These are phyloP conservation scores for Themeda triandra DNA, from an alignment of 176 grass and related monocot species.

Conservation along the genomic window DNA sequence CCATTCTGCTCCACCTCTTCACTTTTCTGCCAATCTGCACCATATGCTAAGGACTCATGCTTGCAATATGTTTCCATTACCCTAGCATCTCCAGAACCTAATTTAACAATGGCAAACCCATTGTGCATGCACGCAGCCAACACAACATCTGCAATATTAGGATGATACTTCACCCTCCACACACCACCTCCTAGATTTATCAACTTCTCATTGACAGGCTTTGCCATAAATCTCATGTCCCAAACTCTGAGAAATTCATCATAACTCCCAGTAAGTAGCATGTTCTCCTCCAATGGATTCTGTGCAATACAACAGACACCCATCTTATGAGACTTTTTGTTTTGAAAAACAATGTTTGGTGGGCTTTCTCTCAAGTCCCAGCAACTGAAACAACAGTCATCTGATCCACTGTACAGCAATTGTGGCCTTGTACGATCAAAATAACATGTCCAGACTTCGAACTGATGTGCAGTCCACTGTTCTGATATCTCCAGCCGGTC, in stretches of 20 bases:
- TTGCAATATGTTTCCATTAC: constrained; percentile 78
- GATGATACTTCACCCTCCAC: constrained; percentile 94
- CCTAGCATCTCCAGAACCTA: constrained; percentile 38
- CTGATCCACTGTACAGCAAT: constrained; percentile 79
- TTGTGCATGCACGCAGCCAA: constrained; percentile 96
- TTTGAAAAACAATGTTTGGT: constrained; percentile 48
- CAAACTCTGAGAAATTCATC: constrained; percentile 93
- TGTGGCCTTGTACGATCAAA: constrained; percentile 65
- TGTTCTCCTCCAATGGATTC: constrained; percentile 54
- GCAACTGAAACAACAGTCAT: constrained; percentile 85
- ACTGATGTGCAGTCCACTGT: constrained; percentile 79
- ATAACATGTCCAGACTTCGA: constrained; percentile 84
- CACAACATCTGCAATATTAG: constrained; percentile 47
- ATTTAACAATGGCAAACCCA: constrained; percentile 75
- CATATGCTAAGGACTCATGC: constrained; percentile 91
- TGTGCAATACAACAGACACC: constrained; percentile 85
- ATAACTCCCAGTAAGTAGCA: constrained; percentile 84
- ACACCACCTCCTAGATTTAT: constrained; percentile 89
- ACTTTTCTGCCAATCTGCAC: constrained; percentile 85
- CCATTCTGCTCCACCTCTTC: constrained; percentile 19
- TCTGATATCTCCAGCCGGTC: constrained; percentile 57
- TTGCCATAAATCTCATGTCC: constrained; percentile 78
- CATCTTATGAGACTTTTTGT: constrained; percentile 80
- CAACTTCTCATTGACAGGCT: constrained; percentile 62
- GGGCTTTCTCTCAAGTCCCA: constrained; percentile 76